Evolutionary conservation across 2,329 filamentous ascomycete genomes (phyloP).

Genomic region (Penicillium olsonii): DNA sequence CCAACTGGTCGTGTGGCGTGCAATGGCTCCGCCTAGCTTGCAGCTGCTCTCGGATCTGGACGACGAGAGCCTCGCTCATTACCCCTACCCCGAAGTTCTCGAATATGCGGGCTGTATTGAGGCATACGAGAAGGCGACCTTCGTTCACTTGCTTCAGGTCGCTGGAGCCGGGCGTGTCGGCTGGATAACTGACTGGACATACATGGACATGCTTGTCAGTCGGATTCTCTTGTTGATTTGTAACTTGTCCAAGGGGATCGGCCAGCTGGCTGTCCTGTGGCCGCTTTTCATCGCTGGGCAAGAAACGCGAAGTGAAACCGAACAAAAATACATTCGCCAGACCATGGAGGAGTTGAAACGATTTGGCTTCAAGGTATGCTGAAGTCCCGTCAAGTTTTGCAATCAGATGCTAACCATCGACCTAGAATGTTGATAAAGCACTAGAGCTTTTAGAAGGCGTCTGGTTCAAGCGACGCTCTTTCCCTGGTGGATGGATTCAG

Average conservation of each 20-base stretch:
- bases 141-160: conserved; percentile 36
- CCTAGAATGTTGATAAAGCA: conserved; percentile 34
- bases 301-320: conserved; percentile 29
- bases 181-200: conserved; percentile 25
- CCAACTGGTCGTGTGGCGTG: conserved; percentile 32
- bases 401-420: not conserved
- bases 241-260: conserved; percentile 35
- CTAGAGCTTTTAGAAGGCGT: conserved; percentile 31
- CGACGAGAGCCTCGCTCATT: conserved; percentile 28
- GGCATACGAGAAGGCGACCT: conserved; percentile 40
- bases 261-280: conserved; percentile 37
- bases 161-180: conserved; percentile 32
- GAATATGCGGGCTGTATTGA: conserved; percentile 40
- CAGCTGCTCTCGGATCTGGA: conserved; percentile 31
- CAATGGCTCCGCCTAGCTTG: conserved; percentile 29
- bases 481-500: conserved; percentile 35
- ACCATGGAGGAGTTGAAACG: conserved; percentile 31
- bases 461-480: conserved; percentile 36
- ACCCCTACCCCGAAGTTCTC: conserved; percentile 32
- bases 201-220: conserved; percentile 32
- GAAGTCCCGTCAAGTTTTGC: not conserved
- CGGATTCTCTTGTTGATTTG: conserved; percentile 33
- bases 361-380: conserved; percentile 31
- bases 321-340: conserved; percentile 34
- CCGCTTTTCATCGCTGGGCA: conserved; percentile 38